Base-by-base conservation (phyloP, 306 rosid genomes). In the Acmispon strigosus region DNA sequence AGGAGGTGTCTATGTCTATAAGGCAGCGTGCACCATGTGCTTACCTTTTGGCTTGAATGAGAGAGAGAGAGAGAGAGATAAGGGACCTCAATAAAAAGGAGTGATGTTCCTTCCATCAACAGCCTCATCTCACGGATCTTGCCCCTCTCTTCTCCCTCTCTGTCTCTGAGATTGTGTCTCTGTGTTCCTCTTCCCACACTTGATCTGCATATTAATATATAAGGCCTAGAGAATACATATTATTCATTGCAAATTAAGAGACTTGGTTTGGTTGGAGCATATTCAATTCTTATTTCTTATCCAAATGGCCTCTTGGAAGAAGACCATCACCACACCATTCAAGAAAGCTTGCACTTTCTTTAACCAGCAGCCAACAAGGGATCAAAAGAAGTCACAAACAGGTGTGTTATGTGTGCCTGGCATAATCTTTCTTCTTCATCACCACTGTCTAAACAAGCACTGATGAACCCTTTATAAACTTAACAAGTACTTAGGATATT, bases 261-360 rank as follows among this genome's bases (percentile, higher is more conserved):
- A 50, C 43, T 47, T 66, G 16, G 36, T 17, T 29, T 22, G 27
- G 27, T 32, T 18, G 3, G 34, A 22, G 18, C 2, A 12, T 6
- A 39, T 39, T 39, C 43, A 39, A 9, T 39, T 8, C 43, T n/a
- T n/a, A n/a, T n/a, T n/a, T n/a, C n/a, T n/a, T n/a, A n/a, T n/a
- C n/a, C n/a, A 39, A 7, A 50, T 93, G 98, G 76, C 94, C 9
- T 90, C 98, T 8, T 93, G 98, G 98, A 93, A 93, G 86, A 93
- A 93, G 61, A 93, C 97, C 70, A 93, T 93, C 77, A 69, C 91
- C 20, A 45, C 97, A 7, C 98, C 98, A 1, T 90, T 93, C 87
- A 87, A 71, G 70, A 93, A 93, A 64, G 98, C 96, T 34, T 75
- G 88, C 76, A 93, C 96, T 69, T 79, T 88, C 86, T 88, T 90